Evolutionary conservation across 768 basidiomycete genomes (phyloP), one percentile per base, ranked within the genome.

Genomic region (Leucocoprinus leucothites): DNA sequence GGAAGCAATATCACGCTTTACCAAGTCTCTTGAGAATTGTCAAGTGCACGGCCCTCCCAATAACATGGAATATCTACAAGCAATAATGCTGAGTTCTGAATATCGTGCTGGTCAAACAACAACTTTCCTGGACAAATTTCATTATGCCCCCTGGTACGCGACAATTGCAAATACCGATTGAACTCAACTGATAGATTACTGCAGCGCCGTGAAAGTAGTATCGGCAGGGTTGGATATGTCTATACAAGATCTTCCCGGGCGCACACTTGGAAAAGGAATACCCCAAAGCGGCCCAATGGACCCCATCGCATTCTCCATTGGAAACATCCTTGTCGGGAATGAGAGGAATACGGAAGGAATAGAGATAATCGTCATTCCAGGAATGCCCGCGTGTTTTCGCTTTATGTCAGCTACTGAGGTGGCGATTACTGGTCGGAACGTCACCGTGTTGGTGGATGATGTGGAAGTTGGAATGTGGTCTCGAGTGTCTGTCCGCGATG

Each of bases 281-380:
- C 87, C 87, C 0, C 74, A 69, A 13, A 79, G 81, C 56, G 87
- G 87, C 0, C 82, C 85, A 0, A 83, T 86, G 81, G 87, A 89
- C 61, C 56, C 72, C 9, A 63, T 80, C 9, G 81, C 86, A 0
- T 82, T 84, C 64, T 65, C 74, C 22, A 69, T 74, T 0, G 86
- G 80, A 8, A 87, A 88, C 60, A 58, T 81, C 34, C 69, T 89
- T 13, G 82, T 77, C 3, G 80, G 81, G 3, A 89, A 88, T 62
- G 53, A 66, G 0, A 60, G 64, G 1, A 72, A 64, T 8, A 79
- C 67, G 0, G 87, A 87, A 63, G 81, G 72, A 0, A 60, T 89
- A 5, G 87, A 89, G 63, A 69, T 82, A 7, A 61, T 82, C 47
- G 66, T 77, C 2, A 65, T 80, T 0, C 74, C 78, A 0, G 70